A percentile compares a stretch with the other conserved stretches of the same genome.
These are phyloP conservation scores for Phaseolus coccineus DNA, from an alignment of 331 rosid species.

Conservation along the genomic window DNA sequence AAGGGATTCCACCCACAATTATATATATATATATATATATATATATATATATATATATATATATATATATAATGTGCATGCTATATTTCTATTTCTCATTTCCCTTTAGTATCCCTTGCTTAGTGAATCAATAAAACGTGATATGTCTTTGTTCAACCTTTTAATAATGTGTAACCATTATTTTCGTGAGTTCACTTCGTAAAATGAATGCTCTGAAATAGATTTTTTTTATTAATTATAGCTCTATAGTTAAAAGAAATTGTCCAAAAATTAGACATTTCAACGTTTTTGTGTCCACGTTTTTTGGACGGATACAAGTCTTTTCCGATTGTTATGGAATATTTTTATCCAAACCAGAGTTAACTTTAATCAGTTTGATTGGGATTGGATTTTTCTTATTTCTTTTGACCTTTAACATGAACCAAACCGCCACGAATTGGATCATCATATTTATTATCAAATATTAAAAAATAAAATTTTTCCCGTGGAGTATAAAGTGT, in stretches of 20 bases:
- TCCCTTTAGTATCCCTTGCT: not conserved
- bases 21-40: not conserved
- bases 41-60: too few species aligned
- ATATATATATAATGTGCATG: not conserved
- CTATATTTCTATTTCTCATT: not conserved
- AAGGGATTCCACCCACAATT: conserved; percentile 36
- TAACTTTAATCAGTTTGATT: too few species aligned
- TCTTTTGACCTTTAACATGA: too few species aligned
- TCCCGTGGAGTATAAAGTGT: too few species aligned
- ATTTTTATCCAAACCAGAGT: not conserved
- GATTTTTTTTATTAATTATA: not conserved
- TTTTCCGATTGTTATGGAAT: too few species aligned
- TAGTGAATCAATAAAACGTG: not conserved
- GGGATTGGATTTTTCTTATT: too few species aligned
- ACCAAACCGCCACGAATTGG: too few species aligned
- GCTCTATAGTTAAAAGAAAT: not conserved
- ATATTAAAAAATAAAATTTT: too few species aligned
- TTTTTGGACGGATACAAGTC: not conserved
- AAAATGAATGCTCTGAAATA: not conserved
- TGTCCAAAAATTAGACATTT: not conserved
- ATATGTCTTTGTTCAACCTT: conserved; percentile 5
- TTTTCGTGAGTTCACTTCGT: not conserved
- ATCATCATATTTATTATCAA: too few species aligned
- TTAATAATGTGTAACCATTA: not conserved
- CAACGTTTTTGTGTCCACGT: not conserved